Evolutionary conservation across 2,329 filamentous ascomycete genomes (phyloP), one percentile per base, ranked within the genome.

Genomic region (Ambrosiella cleistominuta): DNA sequence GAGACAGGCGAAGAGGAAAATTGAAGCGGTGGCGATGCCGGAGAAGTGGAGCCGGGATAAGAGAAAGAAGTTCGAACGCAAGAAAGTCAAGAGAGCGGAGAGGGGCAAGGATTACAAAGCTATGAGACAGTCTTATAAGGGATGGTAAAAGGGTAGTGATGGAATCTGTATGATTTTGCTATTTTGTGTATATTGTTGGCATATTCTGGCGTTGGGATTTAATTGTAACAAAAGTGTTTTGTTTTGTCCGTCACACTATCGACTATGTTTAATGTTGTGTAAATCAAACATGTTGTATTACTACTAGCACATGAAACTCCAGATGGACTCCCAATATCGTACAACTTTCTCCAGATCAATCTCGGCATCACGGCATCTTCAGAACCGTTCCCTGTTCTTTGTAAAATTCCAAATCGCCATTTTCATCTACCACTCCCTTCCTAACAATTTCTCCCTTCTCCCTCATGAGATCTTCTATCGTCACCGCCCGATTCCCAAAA

Each of bases 391-490:
- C 27, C 27, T 52, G 45, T 35, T 60, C 58, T 37, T 86, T 84
- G 85, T 89, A 95, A 64, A 96, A 93, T 69, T 97, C 91, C 53
- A 96, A 72, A 67, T 95, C 86, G n/a, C 88, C 88, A 63, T 90
- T 83, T 63, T 82, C 79, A 56, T 85, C 81, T 38, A 90, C 67
- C 36, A 78, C 80, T 15, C 87, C 85, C 61, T 80, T 80, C 73
- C 84, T 86, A 61, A 91, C 77, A 1, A 86, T 70, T 63, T 82
- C 78, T 4, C 90, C 91, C 66, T 85, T 85, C 63, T 88, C 82
- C 60, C 76, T 74, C 72, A 93, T 79, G 54, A 97, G 70, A 62
- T 91, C 84, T 69, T 94, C 86, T 37, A 93, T 72, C 0, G 86
- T 89, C 60, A 86, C 69, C 58, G 77, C 75, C 53, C 75, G 76